These are phyloP conservation scores for Botrytis aclada DNA, from an alignment of 2,329 filamentous ascomycete genomes.

Conservation along the genomic window DNA sequence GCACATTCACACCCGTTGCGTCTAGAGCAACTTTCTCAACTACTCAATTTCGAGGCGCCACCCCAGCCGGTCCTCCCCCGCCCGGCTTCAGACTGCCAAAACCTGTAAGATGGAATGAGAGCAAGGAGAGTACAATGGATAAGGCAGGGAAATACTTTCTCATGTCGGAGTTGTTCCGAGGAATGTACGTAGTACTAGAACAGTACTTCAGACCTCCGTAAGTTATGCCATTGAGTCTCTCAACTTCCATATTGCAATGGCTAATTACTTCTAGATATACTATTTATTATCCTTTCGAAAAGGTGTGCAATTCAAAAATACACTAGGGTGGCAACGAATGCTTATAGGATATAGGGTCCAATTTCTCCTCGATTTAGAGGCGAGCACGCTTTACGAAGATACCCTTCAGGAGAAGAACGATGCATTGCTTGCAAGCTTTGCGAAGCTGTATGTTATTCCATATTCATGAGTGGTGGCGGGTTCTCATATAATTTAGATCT, in stretches of 20 bases:
- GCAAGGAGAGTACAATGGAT: slow-evolving; percentile 73
- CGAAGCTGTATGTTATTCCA: slow-evolving; percentile 63
- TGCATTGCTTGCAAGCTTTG: slow-evolving; percentile 99
- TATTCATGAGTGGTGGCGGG: neutral
- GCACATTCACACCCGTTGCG: slow-evolving; percentile 28
- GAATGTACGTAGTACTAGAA: slow-evolving; percentile 97
- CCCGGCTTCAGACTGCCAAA: slow-evolving; percentile 74
- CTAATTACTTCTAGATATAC: slow-evolving; percentile 68
- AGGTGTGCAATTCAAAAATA: slow-evolving; percentile 48
- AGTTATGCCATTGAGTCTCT: slow-evolving; percentile 46
- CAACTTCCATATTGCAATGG: slow-evolving; percentile 20
- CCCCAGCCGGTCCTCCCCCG: slow-evolving; percentile 75
- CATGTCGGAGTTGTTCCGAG: slow-evolving; percentile 89
- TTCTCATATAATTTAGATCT: slow-evolving; percentile 55
- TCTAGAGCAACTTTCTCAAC: slow-evolving; percentile 35
- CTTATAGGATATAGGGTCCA: slow-evolving; percentile 60
- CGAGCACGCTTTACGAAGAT: slow-evolving; percentile 93
- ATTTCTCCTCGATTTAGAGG: slow-evolving; percentile 98
- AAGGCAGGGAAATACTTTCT: slow-evolving; percentile 91
- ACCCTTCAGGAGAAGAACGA: slow-evolving; percentile 95
- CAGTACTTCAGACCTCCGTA: slow-evolving; percentile 98
- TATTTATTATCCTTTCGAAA: slow-evolving; percentile 98
- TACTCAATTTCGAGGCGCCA: slow-evolving; percentile 44
- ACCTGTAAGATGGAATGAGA: slow-evolving; percentile 76
- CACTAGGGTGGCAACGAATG: slow-evolving; percentile 19